Evolutionary conservation across 345 rosid species (phyloP), one percentile per base, ranked within the genome.

Genomic region (Sonneratia caseolaris): DNA sequence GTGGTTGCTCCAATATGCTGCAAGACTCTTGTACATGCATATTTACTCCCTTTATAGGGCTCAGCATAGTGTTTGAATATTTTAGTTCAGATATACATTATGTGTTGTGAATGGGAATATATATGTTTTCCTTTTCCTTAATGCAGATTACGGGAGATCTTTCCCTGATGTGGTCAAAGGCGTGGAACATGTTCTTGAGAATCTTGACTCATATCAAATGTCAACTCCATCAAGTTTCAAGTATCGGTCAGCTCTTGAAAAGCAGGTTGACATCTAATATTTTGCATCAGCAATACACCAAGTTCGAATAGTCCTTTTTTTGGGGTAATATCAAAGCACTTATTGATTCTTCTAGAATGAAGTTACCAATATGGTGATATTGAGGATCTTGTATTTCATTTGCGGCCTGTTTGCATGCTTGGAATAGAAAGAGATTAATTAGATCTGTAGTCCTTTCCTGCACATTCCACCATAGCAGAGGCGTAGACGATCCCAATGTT

Each of bases 111-210:
- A 62, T 62, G 66, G 18, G 37, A 62, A 62, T n/a, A 13, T 1
- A 12, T 62, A 15, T 62, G 27, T 10, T 35, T 27, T 11, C 38
- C 37, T 9, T 62, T 62, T 1, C 35, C 16, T 70, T 69, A 64
- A 64, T 78, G 78, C 87, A 91, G 97, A 84, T 76, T 94, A 91
- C 74, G 96, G 96, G 72, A 83, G 81, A 81, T 90, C 93, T 75
- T 94, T 91, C 82, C 77, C 91, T 42, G 96, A 91, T 81, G 88
- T 94, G 70, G 84, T 94, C 76, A 91, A 91, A 82, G 97, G 95
- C 64, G 75, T 92, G 79, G 87, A 81, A 74, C 90, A 89, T 84
- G 78, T 87, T 37, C 79, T 89, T 68, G 96, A 90, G 83, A 89
- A 85, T 80, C 83, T 89, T 24, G 77, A 84, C 77, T 85, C 93